Base-by-base conservation (phyloP, 2,329 filamentous ascomycete genomes). In the Amauroascus verrucosus region DNA sequence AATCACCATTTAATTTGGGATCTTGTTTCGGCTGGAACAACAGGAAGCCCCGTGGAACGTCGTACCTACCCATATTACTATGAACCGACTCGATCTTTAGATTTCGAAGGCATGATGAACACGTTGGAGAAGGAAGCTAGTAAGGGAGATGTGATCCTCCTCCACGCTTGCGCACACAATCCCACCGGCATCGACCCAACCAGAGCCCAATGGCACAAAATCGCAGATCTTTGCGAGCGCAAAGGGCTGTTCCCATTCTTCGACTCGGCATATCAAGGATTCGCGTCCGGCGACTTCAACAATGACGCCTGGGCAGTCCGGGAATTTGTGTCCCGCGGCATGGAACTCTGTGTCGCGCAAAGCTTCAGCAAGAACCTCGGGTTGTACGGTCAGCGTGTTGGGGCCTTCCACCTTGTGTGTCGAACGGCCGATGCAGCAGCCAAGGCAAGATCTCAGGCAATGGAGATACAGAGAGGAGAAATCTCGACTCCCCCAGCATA, bases 131-230 rank as follows among this genome's bases (percentile, higher is more conserved):
- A 91, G 60, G 83, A 86, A 54, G 88, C 88, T 2, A 82, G 86
- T 8, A 81, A 88, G 53, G 82, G 82, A 61, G 90, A 88, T 68
- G 82, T 95, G 66, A 83, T 97, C 65, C 79, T 97, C 37, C 80
- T 96, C 40, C 93, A 96, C 72, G 88, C 89, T 56, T 98, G 93
- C 67, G 93, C 93, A 18, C 93, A 97, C 77, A 98, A 98, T 75
- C 93, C 93, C 30, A 98, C 93, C 1, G 93, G 93, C 55, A 88
- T 96, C 57, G 93, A 98, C 71, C 89, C 89, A 9, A 94, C 86
- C 46, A 78, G 85, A 62, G 87, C 90, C 54, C 91, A 98, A 74
- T 98, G 93, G 93, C 86, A 84, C 69, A 81, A 90, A 72, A 81
- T 97, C 56, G 88, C 89, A 48, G 73, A 78, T 43, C 69, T 96